Evolutionary conservation across 139 green algal species (phyloP), one percentile per base, ranked within the genome.

Genomic region (Pleodorina starrii): DNA sequence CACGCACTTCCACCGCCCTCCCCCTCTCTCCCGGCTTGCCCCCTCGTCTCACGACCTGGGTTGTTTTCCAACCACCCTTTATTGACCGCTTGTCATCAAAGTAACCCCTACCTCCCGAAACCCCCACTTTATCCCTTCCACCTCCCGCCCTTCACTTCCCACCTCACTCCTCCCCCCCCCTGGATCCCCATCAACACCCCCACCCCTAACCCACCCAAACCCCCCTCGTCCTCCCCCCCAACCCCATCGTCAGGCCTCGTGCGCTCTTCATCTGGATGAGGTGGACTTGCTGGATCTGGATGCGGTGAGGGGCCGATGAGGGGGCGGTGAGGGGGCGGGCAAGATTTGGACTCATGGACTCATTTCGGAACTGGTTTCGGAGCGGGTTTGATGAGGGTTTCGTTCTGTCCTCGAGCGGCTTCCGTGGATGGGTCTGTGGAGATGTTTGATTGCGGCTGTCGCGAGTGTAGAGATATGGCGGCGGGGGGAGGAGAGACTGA

Each of bases 281-380:
- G 90, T 86, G 0, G 96, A 98, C 72, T 46, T 90, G 10, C 72
- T 85, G 3, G 51, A 80, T 11, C 96, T 98, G 11, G 83, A 95
- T 2, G 94, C 86, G 79, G 95, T 86, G 36, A 36, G 48, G 69
- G 46, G 29, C n/a, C n/a, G n/a, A 5, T 10, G 43, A 16, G 43
- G 29, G 43, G 23, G 17, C 3, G 44, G 19, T 21, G 2, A 1
- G 44, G 27, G 25, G 5, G 9, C 29, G 6, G 3, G 54, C 54
- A 66, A 66, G 54, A 66, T 5, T 17, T 60, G 51, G 17, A 60
- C 54, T 66, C 29, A 5, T 66, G 21, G 9, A 66, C 25, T 32
- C 50, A 14, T 60, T 60, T 25, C 14, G 50, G 17, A 60, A 60
- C 50, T 60, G 50, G 14, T 25, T 60, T 60, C 17, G 17, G 50